These are phyloP conservation scores for Fomitopsis serialis DNA, from an alignment of 768 basidiomycete species.

Conservation along the genomic window DNA sequence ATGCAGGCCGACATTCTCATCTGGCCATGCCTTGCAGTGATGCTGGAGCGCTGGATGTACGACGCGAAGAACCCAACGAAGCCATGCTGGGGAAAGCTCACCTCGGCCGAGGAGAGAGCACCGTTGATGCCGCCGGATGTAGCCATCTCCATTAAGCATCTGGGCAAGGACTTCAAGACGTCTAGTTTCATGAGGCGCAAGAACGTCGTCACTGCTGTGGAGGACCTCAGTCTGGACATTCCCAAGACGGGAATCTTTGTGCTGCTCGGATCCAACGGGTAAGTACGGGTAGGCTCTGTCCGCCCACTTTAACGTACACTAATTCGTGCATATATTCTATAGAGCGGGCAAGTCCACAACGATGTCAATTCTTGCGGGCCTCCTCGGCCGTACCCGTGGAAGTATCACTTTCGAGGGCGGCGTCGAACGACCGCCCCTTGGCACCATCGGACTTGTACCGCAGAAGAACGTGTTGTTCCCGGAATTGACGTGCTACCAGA, in stretches of 20 bases:
- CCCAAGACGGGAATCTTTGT: slow-evolving; percentile 76
- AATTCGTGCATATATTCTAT: background rate
- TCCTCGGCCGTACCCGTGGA: slow-evolving; percentile 58
- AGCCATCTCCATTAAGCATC: slow-evolving; percentile 58
- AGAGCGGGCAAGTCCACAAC: slow-evolving; percentile 78
- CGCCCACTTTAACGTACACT: background rate
- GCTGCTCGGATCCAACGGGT: slow-evolving; percentile 70
- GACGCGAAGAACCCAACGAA: slow-evolving; percentile 41
- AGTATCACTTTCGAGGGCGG: slow-evolving; percentile 52
- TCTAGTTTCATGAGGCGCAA: slow-evolving; percentile 44
- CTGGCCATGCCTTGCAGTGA: slow-evolving; percentile 62
- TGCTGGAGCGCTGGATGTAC: slow-evolving; percentile 57
- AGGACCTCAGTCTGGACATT: slow-evolving; percentile 61
- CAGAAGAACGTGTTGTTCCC: slow-evolving; percentile 83
- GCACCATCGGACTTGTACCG: slow-evolving; percentile 73
- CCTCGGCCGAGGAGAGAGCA: slow-evolving; percentile 16
- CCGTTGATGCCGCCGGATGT: slow-evolving; percentile 28
- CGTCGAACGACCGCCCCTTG: slow-evolving; percentile 48
- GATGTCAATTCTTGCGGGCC: slow-evolving; percentile 60
- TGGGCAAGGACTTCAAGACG: slow-evolving; percentile 53
- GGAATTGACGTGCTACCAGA: slow-evolving; percentile 70
- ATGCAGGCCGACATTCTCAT: slow-evolving; percentile 63
- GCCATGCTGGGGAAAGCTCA: slow-evolving; percentile 14
- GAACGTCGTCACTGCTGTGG: slow-evolving; percentile 52
- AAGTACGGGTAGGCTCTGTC: slow-evolving; percentile 2